Percentiles rank a stretch among this genome's conserved stretches.
These are phyloP conservation scores for Albophoma yamanashiensis DNA, from an alignment of 2,329 filamentous ascomycete genomes.

Conservation along the genomic window DNA sequence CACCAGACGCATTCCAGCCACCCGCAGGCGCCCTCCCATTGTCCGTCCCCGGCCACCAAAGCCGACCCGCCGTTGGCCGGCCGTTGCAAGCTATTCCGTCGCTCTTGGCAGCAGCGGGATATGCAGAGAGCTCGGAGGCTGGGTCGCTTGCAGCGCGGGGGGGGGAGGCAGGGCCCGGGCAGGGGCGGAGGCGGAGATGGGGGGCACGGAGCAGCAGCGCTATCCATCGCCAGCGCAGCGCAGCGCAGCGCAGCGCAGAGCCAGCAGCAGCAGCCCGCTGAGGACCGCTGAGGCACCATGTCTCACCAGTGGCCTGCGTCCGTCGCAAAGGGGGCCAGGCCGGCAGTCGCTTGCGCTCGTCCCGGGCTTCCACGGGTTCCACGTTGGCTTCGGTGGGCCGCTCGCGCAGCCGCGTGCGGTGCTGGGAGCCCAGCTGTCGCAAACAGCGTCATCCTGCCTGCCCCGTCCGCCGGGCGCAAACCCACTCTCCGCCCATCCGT, in stretches of 20 bases:
- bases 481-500: neutral
- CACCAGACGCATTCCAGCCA: neutral
- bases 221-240: too few relatives aligned
- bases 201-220: too few relatives aligned
- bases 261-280: too few relatives aligned
- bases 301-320: conserved; percentile 11
- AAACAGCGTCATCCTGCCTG: neutral
- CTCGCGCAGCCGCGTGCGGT: neutral
- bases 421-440: neutral
- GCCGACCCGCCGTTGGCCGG: neutral
- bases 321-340: conserved; percentile 8
- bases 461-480: neutral
- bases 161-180: neutral
- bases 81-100: neutral
- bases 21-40: neutral
- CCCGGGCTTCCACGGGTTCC: neutral
- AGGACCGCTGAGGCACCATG: neutral
- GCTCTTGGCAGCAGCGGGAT: too few relatives aligned
- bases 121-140: too few relatives aligned
- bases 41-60: neutral
- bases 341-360: neutral
- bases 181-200: neutral
- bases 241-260: too few relatives aligned
- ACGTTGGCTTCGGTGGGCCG: neutral
- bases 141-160: neutral